Percentiles rank a stretch among this genome's conserved stretches.
Conservation (phyloP, 2,329 filamentous ascomycete genomes). For the Colletotrichum salicis region DNA sequence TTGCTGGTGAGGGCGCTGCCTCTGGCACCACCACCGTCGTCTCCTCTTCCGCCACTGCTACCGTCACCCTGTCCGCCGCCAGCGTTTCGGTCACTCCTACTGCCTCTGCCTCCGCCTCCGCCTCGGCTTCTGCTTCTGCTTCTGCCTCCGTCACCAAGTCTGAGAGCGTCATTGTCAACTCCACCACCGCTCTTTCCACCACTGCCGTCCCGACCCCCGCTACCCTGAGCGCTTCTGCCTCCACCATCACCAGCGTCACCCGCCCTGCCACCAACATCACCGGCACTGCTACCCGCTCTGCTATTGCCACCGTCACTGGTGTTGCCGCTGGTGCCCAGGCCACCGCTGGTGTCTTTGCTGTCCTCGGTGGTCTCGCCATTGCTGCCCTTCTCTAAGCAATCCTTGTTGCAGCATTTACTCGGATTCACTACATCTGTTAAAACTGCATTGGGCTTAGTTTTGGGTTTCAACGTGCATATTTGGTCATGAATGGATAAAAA, state of each 20-base stretch:
- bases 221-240: slow-evolving; percentile 40
- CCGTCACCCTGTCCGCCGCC: slow-evolving; percentile 43
- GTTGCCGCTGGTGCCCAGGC: slow-evolving; percentile 28
- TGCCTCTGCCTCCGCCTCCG: slow-evolving; percentile 27
- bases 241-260: slow-evolving; percentile 37
- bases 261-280: slow-evolving; percentile 32
- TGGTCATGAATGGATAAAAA: slow-evolving; percentile 36
- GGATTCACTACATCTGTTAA: slow-evolving; percentile 31
- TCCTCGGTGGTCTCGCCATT: slow-evolving; percentile 36
- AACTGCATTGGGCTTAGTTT: slow-evolving; percentile 29
- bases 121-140: slow-evolving; percentile 27
- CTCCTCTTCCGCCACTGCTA: slow-evolving; percentile 40
- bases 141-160: slow-evolving; percentile 38
- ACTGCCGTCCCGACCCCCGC: slow-evolving; percentile 29
- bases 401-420: slow-evolving; percentile 25
- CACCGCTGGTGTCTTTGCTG: slow-evolving; percentile 34
- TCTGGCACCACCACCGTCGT: slow-evolving; percentile 41
- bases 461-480: slow-evolving; percentile 33
- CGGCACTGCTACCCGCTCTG: slow-evolving; percentile 17
- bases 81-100: slow-evolving; percentile 45
- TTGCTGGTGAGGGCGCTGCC: slow-evolving; percentile 41
- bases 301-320: slow-evolving; percentile 25
- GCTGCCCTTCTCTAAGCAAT: slow-evolving; percentile 34
- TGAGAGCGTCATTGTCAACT: slow-evolving; percentile 42
- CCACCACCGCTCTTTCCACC: slow-evolving; percentile 37